Conservation (phyloP, 1,284 basidiomycete species). For the Ustanciosporium gigantosporum region DNA sequence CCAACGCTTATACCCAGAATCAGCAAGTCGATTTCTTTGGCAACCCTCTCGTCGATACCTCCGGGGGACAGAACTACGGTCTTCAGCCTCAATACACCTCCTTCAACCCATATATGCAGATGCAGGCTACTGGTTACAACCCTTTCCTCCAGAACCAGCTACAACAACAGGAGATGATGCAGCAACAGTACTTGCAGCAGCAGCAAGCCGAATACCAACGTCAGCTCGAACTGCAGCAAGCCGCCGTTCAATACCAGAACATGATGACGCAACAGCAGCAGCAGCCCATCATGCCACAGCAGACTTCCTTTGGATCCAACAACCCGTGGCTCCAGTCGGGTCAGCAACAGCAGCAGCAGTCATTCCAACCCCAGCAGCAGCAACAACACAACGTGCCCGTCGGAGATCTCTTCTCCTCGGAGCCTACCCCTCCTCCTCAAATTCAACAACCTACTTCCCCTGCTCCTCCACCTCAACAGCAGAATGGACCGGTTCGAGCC, state of each 20-base stretch:
- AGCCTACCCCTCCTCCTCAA: slow-evolving; percentile 24
- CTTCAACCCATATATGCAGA: slow-evolving; percentile 66
- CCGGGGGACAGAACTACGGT: slow-evolving; percentile 49
- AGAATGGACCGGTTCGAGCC: slow-evolving; percentile 21
- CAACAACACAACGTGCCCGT: slow-evolving; percentile 48
- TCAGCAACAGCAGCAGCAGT: slow-evolving; percentile 36
- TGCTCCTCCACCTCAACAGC: slow-evolving; percentile 13
- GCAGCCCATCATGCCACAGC: slow-evolving; percentile 64
- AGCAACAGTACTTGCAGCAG: slow-evolving; percentile 57
- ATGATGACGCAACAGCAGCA: slow-evolving; percentile 61
- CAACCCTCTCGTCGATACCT: slow-evolving; percentile 48
- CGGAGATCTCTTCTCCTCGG: slow-evolving; percentile 46
- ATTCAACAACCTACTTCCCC: slow-evolving; percentile 7
- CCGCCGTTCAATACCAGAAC: slow-evolving; percentile 61
- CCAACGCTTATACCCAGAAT: slow-evolving; percentile 50
- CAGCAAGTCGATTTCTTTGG: slow-evolving; percentile 55
- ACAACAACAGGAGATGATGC: slow-evolving; percentile 74
- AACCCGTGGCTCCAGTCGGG: slow-evolving; percentile 71
- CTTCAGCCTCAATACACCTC: slow-evolving; percentile 65
- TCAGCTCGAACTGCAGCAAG: slow-evolving; percentile 61
- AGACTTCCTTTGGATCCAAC: slow-evolving; percentile 77
- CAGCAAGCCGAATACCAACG: slow-evolving; percentile 59
- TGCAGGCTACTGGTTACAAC: slow-evolving; percentile 62
- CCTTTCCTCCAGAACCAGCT: slow-evolving; percentile 64
- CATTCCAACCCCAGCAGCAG: slow-evolving; percentile 13